Evolutionary conservation across 2,329 filamentous ascomycete genomes (phyloP), one percentile per base, ranked within the genome.

Genomic region (Claviceps purpurea): DNA sequence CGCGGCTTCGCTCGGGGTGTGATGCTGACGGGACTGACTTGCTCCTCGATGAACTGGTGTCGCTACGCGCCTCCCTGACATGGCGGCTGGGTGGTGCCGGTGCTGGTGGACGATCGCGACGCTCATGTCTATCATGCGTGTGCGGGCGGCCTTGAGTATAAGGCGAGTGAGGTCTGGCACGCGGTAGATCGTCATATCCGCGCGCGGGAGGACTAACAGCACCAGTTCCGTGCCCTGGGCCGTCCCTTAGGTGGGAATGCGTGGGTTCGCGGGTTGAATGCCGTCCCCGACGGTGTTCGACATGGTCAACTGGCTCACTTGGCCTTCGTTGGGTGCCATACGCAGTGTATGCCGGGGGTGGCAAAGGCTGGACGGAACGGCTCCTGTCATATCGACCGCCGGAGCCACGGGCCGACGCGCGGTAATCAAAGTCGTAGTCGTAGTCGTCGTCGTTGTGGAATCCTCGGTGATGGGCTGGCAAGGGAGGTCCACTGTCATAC

Each of bases 111-210:
- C 7, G 18, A n/a, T 16, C 34, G 26, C 41, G 49, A 37, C n/a
- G 14, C 4, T 40, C 40, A 34, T 50, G 5, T 43, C 48, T 16
- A 34, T 43, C 40, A 14, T 34, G 26, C 14, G 10, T 13, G 40
- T 5, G 18, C 11, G 40, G 8, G 24, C 39, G 39, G 16, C 18
- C 49, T 14, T 39, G 49, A 50, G 41, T 40, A 42, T 26, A 42
- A 46, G 49, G 49, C 44, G 49, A 50, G 49, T 39, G 41, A 50
- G 49, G 40, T 41, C 41, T 50, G 49, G 42, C 20, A 39, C 34
- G 41, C 30, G 49, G 34, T 42, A 26, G 34, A 45, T 45, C 14
- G 34, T 45, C 49, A 45, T 40, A 20, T 5, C 14, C 20, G 30
- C 45, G n/a, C 11, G 22, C 16, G 39, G 30, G 13, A 13, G 41